Evolutionary conservation across 441 rosid genomes (phyloP).

Genomic region (Aquilaria agallochum): DNA sequence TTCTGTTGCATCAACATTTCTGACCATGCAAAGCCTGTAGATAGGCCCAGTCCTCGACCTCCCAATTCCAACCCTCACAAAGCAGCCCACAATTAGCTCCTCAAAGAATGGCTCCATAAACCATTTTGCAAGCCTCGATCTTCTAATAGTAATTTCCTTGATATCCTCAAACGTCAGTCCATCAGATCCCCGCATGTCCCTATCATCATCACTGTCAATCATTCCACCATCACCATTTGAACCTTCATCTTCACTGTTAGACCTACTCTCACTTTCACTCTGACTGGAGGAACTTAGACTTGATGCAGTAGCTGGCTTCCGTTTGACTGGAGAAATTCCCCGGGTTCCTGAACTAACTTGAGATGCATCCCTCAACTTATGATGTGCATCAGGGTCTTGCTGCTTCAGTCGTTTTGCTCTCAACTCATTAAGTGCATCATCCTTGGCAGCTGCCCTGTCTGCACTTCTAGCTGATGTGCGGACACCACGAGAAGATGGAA

Average conservation of each 20-base stretch:
- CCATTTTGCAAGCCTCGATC: conserved; percentile 96
- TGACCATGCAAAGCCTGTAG: conserved; percentile 85
- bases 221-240: conserved; percentile 78
- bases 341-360: conserved; percentile 58
- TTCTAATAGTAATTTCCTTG: conserved; percentile 77
- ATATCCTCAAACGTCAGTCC: conserved; percentile 73
- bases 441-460: conserved; percentile 92
- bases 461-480: conserved; percentile 89
- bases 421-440: conserved; percentile 82
- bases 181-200: conserved; percentile 46
- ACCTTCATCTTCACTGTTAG: conserved; percentile 86
- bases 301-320: conserved; percentile 51
- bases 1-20: conserved; percentile 87
- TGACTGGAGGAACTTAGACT: conserved; percentile 82
- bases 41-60: conserved; percentile 70
- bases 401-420: conserved; percentile 91
- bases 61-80: conserved; percentile 93
- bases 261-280: conserved; percentile 77
- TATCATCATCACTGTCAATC: conserved; percentile 90
- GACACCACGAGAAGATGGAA: conserved; percentile 59
- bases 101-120: conserved; percentile 98
- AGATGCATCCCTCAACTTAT: conserved; percentile 73
- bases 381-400: conserved; percentile 84
- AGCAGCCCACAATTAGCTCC: conserved; percentile 91
- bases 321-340: conserved; percentile 60